Evolutionary conservation across 345 rosid genomes (phyloP), one percentile per base, ranked within the genome.

Genomic region (Corchorus olitorius): DNA sequence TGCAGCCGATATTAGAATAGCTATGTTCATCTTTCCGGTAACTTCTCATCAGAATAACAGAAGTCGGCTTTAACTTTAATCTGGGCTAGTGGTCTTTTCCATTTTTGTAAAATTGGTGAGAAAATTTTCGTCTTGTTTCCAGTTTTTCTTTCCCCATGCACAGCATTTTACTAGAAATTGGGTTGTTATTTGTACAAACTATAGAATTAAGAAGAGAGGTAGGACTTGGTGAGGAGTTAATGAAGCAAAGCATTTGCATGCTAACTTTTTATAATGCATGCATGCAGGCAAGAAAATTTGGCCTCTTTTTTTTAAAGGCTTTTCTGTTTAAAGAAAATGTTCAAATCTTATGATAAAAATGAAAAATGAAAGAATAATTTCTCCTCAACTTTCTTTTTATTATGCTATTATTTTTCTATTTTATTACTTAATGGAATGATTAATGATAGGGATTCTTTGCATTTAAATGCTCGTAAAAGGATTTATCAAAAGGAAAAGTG

Each of bases 241-340:
- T 39, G 73, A 67, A 70, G 46, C 73, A 39, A 49, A 72, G 74
- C 50, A 13, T 9, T 73, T 78, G 85, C 84, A 70, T 80, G 89
- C 89, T 82, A 83, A 76, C 80, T 79, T 82, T 78, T 77, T 84
- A 71, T 72, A 34, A 76, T 46, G 83, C 85, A 78, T 74, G 87
- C 83, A 64, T 64, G 71, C 34, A 27, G 65, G 74, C 76, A 49
- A 74, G 64, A 19, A 55, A 16, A 46, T 60, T 34, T 56, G 17
- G 4, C 65, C 45, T 59, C 46, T 12, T 10, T 49, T 10, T n/a
- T 41, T 69, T 8, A 13, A 16, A 39, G 41, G 43, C 34, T 61
- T 34, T 61, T 39, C 17, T 39, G 27, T 61, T 61, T 33, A 61
- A 33, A 61, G 14, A 34, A 33, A 34, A 61, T 39, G 43, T 3